phyloP scores from a whole-genome alignment of 2,329 filamentous ascomycete species.

The Didymella keratinophila region DNA sequence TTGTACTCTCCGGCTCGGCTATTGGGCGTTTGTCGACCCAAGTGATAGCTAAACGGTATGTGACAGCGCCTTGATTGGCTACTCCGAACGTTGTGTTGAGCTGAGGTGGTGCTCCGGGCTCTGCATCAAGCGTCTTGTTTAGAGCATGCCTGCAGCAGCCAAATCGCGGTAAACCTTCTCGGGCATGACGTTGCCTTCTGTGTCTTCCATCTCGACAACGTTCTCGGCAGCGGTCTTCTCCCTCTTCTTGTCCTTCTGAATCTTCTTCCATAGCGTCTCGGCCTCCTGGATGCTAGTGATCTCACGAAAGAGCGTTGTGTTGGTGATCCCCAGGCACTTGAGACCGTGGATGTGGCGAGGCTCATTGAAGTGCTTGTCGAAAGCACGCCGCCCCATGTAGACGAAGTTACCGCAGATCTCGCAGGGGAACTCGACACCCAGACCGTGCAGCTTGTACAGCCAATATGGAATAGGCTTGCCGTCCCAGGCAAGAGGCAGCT shows the following conservation, averaged over 20 bases:
- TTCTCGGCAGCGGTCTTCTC: slow-evolving; percentile 78
- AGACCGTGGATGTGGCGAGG: slow-evolving; percentile 90
- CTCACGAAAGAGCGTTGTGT: slow-evolving; percentile 89
- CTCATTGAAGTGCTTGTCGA: slow-evolving; percentile 99
- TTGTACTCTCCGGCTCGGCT: background rate
- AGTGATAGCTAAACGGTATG: background rate
- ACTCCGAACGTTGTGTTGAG: background rate
- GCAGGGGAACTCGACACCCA: slow-evolving; percentile 93
- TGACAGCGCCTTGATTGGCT: background rate
- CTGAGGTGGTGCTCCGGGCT: background rate
- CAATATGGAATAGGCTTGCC: slow-evolving; percentile 99
- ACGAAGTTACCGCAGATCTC: slow-evolving; percentile 98
- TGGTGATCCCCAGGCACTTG: slow-evolving; percentile 92
- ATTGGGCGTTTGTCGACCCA: background rate
- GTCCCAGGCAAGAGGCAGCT: slow-evolving; percentile 95
- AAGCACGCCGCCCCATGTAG: slow-evolving; percentile 96
- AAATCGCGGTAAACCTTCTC: slow-evolving; percentile 97
- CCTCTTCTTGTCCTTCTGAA: slow-evolving; percentile 83
- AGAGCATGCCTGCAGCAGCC: slow-evolving; percentile 81
- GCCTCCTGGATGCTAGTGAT: slow-evolving; percentile 94
- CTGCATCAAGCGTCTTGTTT: slow-evolving; percentile 8
- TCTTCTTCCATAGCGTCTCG: slow-evolving; percentile 88
- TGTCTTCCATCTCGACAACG: slow-evolving; percentile 98
- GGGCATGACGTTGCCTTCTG: slow-evolving; percentile 97
- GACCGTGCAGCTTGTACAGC: slow-evolving; percentile 95